Evolutionary conservation across 2,329 filamentous ascomycete genomes (phyloP).

Genomic region (Aspergillus sp.): DNA sequence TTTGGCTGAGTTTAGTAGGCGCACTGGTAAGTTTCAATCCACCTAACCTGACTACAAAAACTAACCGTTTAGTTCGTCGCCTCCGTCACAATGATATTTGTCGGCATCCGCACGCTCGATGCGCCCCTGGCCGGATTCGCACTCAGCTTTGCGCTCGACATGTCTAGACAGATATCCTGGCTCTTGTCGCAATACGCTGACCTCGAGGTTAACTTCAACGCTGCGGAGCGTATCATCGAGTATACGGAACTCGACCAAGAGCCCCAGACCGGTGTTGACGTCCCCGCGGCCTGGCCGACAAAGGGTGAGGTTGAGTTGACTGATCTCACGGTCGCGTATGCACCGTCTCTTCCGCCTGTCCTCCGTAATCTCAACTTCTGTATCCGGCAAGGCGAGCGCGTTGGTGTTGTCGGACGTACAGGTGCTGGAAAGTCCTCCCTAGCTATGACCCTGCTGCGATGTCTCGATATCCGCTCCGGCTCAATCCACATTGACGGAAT

Average conservation of each 20-base stretch:
- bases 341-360: slow-evolving; percentile 60
- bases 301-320: slow-evolving; percentile 72
- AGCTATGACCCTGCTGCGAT: slow-evolving; percentile 31
- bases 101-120: slow-evolving; percentile 61
- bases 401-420: slow-evolving; percentile 35
- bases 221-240: slow-evolving; percentile 50
- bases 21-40: slow-evolving; percentile 36
- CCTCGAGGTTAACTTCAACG: slow-evolving; percentile 57
- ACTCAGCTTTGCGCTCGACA: slow-evolving; percentile 70
- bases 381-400: slow-evolving; percentile 26
- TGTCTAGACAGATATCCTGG: slow-evolving; percentile 64
- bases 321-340: slow-evolving; percentile 71
- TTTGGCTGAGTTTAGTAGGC: slow-evolving; percentile 69
- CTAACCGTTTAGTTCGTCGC: slow-evolving; percentile 60
- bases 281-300: slow-evolving; percentile 30
- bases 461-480: slow-evolving; percentile 27
- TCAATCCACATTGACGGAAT: slow-evolving; percentile 31
- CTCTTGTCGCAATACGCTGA: slow-evolving; percentile 64
- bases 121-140: slow-evolving; percentile 74
- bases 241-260: slow-evolving; percentile 40
- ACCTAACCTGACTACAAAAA: background rate
- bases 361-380: slow-evolving; percentile 27
- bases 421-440: slow-evolving; percentile 37
- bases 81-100: slow-evolving; percentile 64
- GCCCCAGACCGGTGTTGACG: slow-evolving; percentile 21